A percentile compares a stretch with the other conserved stretches of the same genome.
Evolutionary conservation across 2,329 filamentous ascomycete species (phyloP).

Genomic region (Alternaria brassicicola): DNA sequence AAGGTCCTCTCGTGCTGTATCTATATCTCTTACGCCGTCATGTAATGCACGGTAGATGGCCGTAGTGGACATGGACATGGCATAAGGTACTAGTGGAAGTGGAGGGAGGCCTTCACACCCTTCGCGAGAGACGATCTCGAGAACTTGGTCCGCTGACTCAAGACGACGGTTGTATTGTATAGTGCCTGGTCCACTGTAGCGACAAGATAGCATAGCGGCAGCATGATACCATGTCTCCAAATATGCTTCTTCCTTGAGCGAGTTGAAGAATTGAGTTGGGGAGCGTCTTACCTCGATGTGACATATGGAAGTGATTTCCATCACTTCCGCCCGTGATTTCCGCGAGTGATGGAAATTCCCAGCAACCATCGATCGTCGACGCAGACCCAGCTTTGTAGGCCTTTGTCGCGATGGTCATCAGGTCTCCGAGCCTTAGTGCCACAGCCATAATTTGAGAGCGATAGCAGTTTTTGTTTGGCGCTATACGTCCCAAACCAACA

Average conservation of each 20-base stretch:
- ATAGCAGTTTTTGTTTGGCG: not conserved
- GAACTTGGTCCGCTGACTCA: not conserved
- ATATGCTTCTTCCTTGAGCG: not conserved
- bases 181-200: conserved; percentile 3
- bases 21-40: conserved; percentile 1
- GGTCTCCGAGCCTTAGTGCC: not conserved
- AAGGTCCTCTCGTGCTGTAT: not conserved
- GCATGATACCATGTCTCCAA: conserved; percentile 9
- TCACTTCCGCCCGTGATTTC: not conserved
- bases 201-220: conserved; percentile 7
- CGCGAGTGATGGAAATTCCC: not conserved
- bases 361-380: not conserved
- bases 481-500: not conserved
- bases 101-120: conserved; percentile 1
- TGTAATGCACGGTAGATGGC: conserved; percentile 6
- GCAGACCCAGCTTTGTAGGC: conserved; percentile 1
- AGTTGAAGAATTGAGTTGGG: not conserved
- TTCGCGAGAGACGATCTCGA: not conserved
- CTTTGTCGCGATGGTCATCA: conserved; percentile 1
- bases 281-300: conserved; percentile 2
- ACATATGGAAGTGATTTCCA: conserved; percentile 3
- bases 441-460: conserved; percentile 6
- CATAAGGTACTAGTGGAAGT: conserved; percentile 2
- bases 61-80: conserved; percentile 8
- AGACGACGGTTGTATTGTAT: not conserved